A percentile compares a stretch with the other conserved stretches of the same genome.
Evolutionary conservation across 805 yeast species (phyloP).

Genomic region (Candida easanensis): DNA sequence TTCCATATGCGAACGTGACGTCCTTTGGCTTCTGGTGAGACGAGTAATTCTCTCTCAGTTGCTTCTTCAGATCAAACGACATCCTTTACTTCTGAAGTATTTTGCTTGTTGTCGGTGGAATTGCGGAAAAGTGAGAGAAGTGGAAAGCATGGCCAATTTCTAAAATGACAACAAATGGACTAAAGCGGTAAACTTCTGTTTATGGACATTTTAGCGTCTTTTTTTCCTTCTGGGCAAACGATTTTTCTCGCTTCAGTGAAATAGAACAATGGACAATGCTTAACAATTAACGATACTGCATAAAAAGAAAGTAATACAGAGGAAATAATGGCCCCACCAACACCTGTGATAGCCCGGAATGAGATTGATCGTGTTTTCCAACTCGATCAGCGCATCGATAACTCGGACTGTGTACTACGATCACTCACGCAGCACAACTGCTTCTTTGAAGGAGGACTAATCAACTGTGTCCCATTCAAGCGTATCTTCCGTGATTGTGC

Average conservation of each 20-base stretch:
- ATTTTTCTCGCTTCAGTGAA: no score
- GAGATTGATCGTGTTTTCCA: constrained; percentile 32
- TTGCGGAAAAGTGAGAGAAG: neutral
- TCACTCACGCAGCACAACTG: constrained; percentile 47
- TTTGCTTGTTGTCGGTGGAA: no score
- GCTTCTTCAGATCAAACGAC: constrained; percentile 14
- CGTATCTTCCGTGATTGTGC: constrained; percentile 44
- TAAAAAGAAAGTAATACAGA: neutral
- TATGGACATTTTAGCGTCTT: neutral
- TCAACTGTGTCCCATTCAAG: constrained; percentile 47
- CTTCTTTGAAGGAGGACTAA: constrained; percentile 39
- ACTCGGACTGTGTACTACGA: constrained; percentile 31
- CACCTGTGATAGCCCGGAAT: constrained; percentile 40
- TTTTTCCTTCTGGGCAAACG: no score
- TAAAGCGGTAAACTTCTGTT: neutral
- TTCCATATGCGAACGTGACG: constrained; percentile 69
- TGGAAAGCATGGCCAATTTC: neutral
- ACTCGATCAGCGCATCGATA: constrained; percentile 12
- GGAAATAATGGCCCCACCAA: constrained; percentile 46
- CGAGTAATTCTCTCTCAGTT: constrained; percentile 13
- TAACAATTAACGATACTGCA: no score
- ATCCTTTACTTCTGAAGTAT: no score
- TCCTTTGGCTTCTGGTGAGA: constrained; percentile 40
- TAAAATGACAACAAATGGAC: neutral
- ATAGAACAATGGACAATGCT: no score